These are phyloP conservation scores for Arctostaphylos glauca DNA, from an alignment of 148 eudicot species.

Conservation along the genomic window DNA sequence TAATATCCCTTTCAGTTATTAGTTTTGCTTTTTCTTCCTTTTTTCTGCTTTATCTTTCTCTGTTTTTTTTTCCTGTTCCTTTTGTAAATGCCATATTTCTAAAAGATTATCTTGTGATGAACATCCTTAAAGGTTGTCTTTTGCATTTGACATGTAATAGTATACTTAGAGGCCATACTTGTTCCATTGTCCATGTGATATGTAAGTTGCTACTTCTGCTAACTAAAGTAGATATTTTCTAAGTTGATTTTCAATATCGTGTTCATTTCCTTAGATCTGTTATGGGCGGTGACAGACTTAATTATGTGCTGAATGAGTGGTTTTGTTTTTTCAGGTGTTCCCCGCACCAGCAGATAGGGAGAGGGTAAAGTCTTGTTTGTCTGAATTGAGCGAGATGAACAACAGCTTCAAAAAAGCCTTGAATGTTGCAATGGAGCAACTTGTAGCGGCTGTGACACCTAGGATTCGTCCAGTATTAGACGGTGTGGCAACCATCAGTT, in stretches of 20 bases:
- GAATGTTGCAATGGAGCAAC: constrained; percentile 77
- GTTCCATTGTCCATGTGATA: neutral
- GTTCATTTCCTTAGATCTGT: neutral
- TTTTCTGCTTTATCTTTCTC: neutral
- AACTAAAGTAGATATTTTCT: neutral
- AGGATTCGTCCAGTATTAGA: constrained; percentile 81
- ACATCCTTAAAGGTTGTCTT: neutral
- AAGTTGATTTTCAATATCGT: neutral
- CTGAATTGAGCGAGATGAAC: constrained; percentile 72
- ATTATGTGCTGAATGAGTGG: neutral
- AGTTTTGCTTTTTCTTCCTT: neutral
- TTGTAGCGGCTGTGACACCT: constrained; percentile 68
- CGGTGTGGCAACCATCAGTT: constrained; percentile 78
- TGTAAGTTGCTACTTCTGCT: neutral
- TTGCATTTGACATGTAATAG: neutral
- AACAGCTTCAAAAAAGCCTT: constrained; percentile 75
- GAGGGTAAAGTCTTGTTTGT: constrained; percentile 74
- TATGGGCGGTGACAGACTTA: neutral
- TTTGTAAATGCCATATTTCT: neutral
- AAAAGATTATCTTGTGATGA: neutral
- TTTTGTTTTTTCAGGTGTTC: constrained; percentile 48
- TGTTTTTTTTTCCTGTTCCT: neutral
- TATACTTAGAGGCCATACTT: neutral
- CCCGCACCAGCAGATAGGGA: constrained; percentile 82
- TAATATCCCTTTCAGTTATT: neutral